Base-by-base conservation (phyloP, 805 yeast genomes). In the Pichia membranifaciens region DNA sequence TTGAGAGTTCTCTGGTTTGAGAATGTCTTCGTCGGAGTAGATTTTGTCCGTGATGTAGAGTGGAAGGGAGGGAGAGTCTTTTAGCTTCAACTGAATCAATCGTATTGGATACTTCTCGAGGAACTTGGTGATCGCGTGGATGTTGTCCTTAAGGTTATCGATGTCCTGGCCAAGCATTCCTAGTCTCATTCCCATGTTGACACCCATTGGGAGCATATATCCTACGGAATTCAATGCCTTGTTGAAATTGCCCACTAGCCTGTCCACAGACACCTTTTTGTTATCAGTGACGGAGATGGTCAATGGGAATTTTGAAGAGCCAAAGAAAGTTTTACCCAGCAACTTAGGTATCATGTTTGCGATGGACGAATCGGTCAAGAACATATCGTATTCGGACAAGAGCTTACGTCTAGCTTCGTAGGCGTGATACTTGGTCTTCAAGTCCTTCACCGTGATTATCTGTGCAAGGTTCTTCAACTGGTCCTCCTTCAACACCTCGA, bases 381-480 rank as follows among this genome's bases (percentile, higher is more conserved):
- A 87, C 51, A 88, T 54, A 58, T 89, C 95, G 61, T 78, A 86
- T 49, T 79, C 81, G 15, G 73, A 64, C 38, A 75, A 66, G 51
- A 93, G 78, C 52, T 81, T 82, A 64, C 97, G 81, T 65, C 89
- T 82, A 50, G 89, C 82, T 66, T 93, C 97, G 58, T 71, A 93
- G n/a, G 87, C 79, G 69, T 88, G 88, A 74, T 81, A 91, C 51
- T 83, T 84, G 31, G 89, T 86, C 65, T 87, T 87, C 53, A 93
- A 73, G 55, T 88, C 84, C 40, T 79, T 73, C 47, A 83, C 82
- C 5, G 93, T 76, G 31, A 89, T 73, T 46, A 90, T 81, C 57
- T 76, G 74, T 20, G 65, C 48, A 38, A 79, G 65, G 35, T 75
- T 65, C 20, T 77, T 74, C 29, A 78, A 68, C 18, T 68, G 56